phyloP scores from a whole-genome alignment of 192 early-diverging fungal genomes.

The Coemansia sp. region DNA sequence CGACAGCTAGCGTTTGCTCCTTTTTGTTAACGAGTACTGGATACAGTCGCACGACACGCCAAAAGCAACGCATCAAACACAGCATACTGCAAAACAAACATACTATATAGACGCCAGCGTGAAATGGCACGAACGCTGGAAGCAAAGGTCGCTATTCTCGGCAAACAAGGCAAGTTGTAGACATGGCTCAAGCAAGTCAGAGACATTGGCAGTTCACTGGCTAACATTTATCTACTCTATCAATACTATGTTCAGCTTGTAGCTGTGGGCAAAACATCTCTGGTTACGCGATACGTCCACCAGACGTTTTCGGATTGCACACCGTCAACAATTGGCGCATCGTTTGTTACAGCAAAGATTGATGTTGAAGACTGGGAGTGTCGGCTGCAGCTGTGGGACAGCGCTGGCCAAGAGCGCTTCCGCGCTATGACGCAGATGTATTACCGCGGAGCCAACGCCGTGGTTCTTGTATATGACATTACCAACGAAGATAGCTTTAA shows the following conservation, averaged over 20 bases:
- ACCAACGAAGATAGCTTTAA: constrained; percentile 69
- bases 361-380: constrained; percentile 75
- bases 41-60: neutral
- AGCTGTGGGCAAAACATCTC: constrained; percentile 80
- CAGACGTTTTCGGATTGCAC: constrained; percentile 75
- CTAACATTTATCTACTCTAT: neutral
- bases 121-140: constrained; percentile 56
- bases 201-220: neutral
- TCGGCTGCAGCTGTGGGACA: constrained; percentile 76
- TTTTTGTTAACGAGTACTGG: neutral
- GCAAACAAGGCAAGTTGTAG: constrained; percentile 64
- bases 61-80: constrained; percentile 1
- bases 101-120: neutral
- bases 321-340: constrained; percentile 75
- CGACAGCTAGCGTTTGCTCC: neutral
- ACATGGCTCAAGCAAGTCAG: neutral
- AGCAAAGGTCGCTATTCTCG: constrained; percentile 74
- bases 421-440: constrained; percentile 77
- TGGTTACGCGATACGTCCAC: constrained; percentile 71
- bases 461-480: constrained; percentile 72
- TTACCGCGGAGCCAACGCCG: constrained; percentile 72
- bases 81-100: neutral
- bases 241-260: constrained; percentile 9
- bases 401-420: constrained; percentile 72
- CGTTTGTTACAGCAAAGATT: constrained; percentile 75